A percentile compares a stretch with the other conserved stretches of the same genome.
Evolutionary conservation across 441 rosid genomes (phyloP).

Genomic region (Pelargonium fulgidum): DNA sequence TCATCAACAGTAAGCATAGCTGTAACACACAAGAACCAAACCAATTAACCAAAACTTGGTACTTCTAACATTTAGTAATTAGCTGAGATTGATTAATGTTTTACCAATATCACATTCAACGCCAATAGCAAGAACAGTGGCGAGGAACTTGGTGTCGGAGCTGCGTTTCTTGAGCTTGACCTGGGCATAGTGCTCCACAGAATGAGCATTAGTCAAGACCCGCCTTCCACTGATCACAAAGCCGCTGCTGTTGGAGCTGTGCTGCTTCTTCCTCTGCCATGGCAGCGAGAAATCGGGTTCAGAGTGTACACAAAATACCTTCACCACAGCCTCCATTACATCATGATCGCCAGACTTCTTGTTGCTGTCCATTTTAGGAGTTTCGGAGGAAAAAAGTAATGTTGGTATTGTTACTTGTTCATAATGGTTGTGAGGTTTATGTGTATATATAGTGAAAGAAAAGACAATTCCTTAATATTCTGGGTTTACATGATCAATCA

Average conservation of each 20-base stretch:
- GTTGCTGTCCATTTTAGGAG: too few relatives aligned
- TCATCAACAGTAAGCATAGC: slow-evolving; percentile 80
- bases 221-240: slow-evolving; percentile 67
- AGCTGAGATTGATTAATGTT: too few relatives aligned
- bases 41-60: background rate
- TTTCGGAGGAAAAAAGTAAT: too few relatives aligned
- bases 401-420: too few relatives aligned
- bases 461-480: too few relatives aligned
- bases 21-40: slow-evolving; percentile 23
- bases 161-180: slow-evolving; percentile 85
- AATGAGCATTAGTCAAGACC: slow-evolving; percentile 79
- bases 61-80: background rate
- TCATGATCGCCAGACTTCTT: too few relatives aligned
- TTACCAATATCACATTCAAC: slow-evolving; percentile 89
- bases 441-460: too few relatives aligned
- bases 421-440: too few relatives aligned
- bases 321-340: slow-evolving; percentile 78
- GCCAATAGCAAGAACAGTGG: slow-evolving; percentile 77
- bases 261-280: slow-evolving; percentile 87
- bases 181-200: slow-evolving; percentile 82
- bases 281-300: slow-evolving; percentile 83
- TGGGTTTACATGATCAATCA: too few relatives aligned
- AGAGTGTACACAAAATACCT: slow-evolving; percentile 85
- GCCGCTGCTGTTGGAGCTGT: slow-evolving; percentile 79
- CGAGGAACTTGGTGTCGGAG: slow-evolving; percentile 77